Evolutionary conservation across 352 stramenopile genomes (phyloP).

Genomic region (Pythium grandisporangium): DNA sequence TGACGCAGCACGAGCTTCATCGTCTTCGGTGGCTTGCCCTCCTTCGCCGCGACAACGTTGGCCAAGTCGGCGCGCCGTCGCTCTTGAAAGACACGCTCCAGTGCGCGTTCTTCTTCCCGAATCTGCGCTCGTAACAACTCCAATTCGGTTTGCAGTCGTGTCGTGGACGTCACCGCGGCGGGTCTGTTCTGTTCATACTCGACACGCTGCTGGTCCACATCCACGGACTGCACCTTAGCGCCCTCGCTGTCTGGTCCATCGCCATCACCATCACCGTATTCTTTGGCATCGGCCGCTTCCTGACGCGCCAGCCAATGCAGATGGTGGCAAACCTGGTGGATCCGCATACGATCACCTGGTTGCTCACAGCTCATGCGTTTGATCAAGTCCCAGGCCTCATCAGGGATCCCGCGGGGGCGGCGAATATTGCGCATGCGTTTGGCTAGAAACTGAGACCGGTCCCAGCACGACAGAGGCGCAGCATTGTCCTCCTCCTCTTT

Average conservation of each 20-base stretch:
- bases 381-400: slow-evolving; percentile 14
- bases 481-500: too few species aligned
- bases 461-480: too few species aligned
- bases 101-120: slow-evolving; percentile 8
- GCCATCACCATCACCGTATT: too few species aligned
- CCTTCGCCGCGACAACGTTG: neutral
- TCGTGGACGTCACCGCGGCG: too few species aligned
- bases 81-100: slow-evolving; percentile 6
- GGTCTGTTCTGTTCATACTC: too few species aligned
- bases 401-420: slow-evolving; percentile 2
- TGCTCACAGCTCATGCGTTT: slow-evolving; percentile 9
- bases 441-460: slow-evolving; percentile 2
- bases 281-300: too few species aligned
- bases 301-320: slow-evolving; percentile 7
- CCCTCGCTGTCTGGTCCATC: too few species aligned
- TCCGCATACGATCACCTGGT: slow-evolving; percentile 5
- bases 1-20: slow-evolving; percentile 10
- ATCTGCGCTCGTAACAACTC: slow-evolving; percentile 15
- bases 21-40: too few species aligned
- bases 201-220: too few species aligned
- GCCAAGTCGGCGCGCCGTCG: slow-evolving; percentile 1
- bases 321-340: slow-evolving; percentile 8
- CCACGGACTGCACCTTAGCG: too few species aligned
- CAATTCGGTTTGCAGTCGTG: slow-evolving; percentile 9
- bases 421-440: slow-evolving; percentile 1